Conservation (phyloP, 768 basidiomycete genomes). For the Coprinopsis strossmayeri region DNA sequence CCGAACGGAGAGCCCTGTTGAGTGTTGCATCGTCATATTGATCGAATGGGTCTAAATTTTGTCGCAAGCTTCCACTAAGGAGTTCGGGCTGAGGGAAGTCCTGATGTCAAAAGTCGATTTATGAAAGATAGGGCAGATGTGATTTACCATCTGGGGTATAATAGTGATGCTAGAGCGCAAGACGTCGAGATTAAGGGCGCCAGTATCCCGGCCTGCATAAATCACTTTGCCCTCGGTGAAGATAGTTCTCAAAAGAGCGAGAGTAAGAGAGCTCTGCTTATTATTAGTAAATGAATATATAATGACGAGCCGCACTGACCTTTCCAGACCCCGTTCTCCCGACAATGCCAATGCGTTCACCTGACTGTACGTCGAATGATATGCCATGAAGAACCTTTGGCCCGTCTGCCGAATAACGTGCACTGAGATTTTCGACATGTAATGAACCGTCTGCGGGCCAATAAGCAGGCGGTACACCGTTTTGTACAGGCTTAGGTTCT, state of each 20-base stretch:
- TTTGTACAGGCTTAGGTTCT: slow-evolving; percentile 33
- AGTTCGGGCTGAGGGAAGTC: slow-evolving; percentile 25
- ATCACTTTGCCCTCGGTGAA: slow-evolving; percentile 45
- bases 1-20: slow-evolving; percentile 30
- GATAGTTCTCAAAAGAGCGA: slow-evolving; percentile 49
- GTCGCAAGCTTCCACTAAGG: slow-evolving; percentile 36
- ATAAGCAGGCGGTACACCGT: slow-evolving; percentile 50
- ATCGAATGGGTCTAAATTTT: slow-evolving; percentile 56
- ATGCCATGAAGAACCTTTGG: slow-evolving; percentile 49
- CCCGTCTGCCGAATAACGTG: slow-evolving; percentile 44
- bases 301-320: slow-evolving; percentile 13
- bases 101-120: too few relatives aligned
- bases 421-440: slow-evolving; percentile 45
- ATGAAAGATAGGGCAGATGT: background rate
- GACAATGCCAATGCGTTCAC: slow-evolving; percentile 52
- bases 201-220: slow-evolving; percentile 45
- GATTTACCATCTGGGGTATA: slow-evolving; percentile 38
- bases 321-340: slow-evolving; percentile 38
- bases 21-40: slow-evolving; percentile 41
- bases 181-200: slow-evolving; percentile 44
- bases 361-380: slow-evolving; percentile 42
- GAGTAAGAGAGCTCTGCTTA: slow-evolving; percentile 27
- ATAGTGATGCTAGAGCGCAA: slow-evolving; percentile 52
- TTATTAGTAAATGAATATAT: background rate
- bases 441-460: slow-evolving; percentile 60